Conservation (phyloP, 768 basidiomycete genomes). For the Trametopsis cervina region DNA sequence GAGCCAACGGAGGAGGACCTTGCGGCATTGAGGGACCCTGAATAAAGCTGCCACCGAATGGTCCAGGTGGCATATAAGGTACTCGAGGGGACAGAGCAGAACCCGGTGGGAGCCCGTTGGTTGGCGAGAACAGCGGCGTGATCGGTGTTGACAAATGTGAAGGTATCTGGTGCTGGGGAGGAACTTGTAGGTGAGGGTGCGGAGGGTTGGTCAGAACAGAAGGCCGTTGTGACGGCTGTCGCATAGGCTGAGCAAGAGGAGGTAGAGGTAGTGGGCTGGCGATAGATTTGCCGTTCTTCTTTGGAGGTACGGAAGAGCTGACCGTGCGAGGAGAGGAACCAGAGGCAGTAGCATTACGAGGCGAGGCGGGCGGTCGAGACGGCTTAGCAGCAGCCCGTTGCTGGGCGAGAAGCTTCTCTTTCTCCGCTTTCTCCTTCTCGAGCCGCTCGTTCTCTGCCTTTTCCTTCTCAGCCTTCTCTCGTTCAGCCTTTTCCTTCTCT, state of each 20-base stretch:
- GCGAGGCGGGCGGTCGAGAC: slow-evolving; percentile 44
- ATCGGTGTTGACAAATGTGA: slow-evolving; percentile 35
- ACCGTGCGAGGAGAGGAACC: slow-evolving; percentile 42
- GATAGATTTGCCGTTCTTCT: slow-evolving; percentile 56
- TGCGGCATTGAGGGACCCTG: slow-evolving; percentile 38
- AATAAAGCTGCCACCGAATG: slow-evolving; percentile 45
- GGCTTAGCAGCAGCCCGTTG: slow-evolving; percentile 44
- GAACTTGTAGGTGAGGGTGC: slow-evolving; percentile 45
- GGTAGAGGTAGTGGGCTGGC: slow-evolving; percentile 14
- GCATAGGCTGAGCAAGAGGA: slow-evolving; percentile 28
- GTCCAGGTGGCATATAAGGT: slow-evolving; percentile 38
- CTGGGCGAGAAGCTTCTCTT: slow-evolving; percentile 27
- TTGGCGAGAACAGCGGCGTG: slow-evolving; percentile 42
- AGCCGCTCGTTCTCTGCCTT: slow-evolving; percentile 21
- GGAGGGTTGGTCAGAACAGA: slow-evolving; percentile 32
- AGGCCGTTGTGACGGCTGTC: slow-evolving; percentile 29
- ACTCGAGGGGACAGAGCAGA: slow-evolving; percentile 49
- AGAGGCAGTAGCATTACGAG: slow-evolving; percentile 41
- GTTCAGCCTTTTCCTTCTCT: slow-evolving; percentile 25
- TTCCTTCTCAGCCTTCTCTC: slow-evolving; percentile 24
- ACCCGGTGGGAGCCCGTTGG: slow-evolving; percentile 33
- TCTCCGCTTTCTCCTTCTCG: slow-evolving; percentile 25
- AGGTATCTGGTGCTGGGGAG: slow-evolving; percentile 40
- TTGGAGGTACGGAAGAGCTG: slow-evolving; percentile 39
- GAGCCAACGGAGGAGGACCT: slow-evolving; percentile 37